Evolutionary conservation across 1,284 basidiomycete genomes (phyloP).

Genomic region (Lentinula novae-zelandiae): DNA sequence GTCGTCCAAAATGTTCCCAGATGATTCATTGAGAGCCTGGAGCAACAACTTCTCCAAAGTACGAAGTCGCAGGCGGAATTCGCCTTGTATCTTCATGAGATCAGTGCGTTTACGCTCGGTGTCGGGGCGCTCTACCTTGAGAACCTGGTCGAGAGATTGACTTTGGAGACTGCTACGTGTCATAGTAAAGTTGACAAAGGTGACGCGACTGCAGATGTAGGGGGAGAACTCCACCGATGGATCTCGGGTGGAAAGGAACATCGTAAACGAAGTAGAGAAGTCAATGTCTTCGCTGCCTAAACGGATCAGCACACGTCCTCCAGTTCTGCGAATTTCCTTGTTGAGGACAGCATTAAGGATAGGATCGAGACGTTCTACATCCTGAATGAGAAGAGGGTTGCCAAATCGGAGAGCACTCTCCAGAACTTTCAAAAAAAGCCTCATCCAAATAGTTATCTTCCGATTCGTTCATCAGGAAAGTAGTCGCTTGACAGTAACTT

Average conservation of each 20-base stretch:
- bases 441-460: constrained; percentile 98
- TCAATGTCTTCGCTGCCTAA: constrained; percentile 99
- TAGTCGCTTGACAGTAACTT: constrained; percentile 96
- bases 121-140: constrained; percentile 96
- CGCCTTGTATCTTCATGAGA: constrained; percentile 97
- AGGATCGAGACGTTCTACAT: constrained; percentile 97
- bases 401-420: constrained; percentile 99
- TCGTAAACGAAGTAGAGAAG: constrained; percentile 97
- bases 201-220: constrained; percentile 97
- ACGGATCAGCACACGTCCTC: constrained; percentile 96
- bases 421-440: constrained; percentile 95
- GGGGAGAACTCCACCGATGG: constrained; percentile 98
- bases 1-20: constrained; percentile 97
- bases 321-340: constrained; percentile 92
- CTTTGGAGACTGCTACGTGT: constrained; percentile 97
- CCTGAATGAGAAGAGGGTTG: constrained; percentile 95
- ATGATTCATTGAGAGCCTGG: constrained; percentile 95
- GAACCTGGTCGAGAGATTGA: constrained; percentile 95
- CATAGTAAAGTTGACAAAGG: constrained; percentile 99
- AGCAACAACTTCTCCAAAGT: constrained; percentile 93
- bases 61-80: constrained; percentile 91
- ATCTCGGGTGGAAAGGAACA: constrained; percentile 98
- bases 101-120: constrained; percentile 97
- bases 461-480: constrained; percentile 91
- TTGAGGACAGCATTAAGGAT: constrained; percentile 98